These are phyloP conservation scores for Teunomyces atbi DNA, from an alignment of 805 yeast genomes.

Conservation along the genomic window DNA sequence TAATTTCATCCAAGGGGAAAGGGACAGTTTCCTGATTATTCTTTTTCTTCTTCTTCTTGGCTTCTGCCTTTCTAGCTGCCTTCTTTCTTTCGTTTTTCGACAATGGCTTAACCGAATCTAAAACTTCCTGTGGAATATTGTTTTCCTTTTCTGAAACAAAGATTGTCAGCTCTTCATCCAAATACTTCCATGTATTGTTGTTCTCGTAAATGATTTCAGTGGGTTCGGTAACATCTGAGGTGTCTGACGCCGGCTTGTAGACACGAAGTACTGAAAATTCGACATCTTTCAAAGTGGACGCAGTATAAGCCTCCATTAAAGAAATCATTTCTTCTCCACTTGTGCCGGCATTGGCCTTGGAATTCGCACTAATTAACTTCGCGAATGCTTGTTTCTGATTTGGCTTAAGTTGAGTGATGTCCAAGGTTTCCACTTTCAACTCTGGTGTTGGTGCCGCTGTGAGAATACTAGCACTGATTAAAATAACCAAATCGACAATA, in stretches of 20 bases:
- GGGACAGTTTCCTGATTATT: not conserved
- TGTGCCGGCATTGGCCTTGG: not conserved
- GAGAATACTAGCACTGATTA: not conserved
- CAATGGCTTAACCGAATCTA: conserved; percentile 1
- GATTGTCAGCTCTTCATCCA: conserved; percentile 3
- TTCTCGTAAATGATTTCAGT: not conserved
- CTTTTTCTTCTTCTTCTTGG: not conserved
- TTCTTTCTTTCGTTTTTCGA: conserved; percentile 2
- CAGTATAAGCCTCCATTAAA: conserved; percentile 2
- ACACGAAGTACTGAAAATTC: conserved; percentile 1
- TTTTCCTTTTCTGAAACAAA: not conserved
- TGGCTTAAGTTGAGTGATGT: not conserved
- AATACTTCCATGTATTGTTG: not conserved
- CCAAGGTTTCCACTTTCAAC: not conserved
- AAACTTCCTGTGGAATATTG: not conserved
- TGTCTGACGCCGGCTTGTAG: not conserved
- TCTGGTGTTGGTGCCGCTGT: conserved; percentile 1
- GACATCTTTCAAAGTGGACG: not conserved
- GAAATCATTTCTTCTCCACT: conserved; percentile 4
- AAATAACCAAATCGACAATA: conserved; percentile 1
- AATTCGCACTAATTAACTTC: not conserved
- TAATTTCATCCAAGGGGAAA: not conserved
- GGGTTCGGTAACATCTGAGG: not conserved
- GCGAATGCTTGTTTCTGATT: conserved; percentile 2
- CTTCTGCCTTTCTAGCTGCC: conserved; percentile 3